phyloP scores from a whole-genome alignment of 2,329 filamentous ascomycete species.

The Sporothrix inflata region DNA sequence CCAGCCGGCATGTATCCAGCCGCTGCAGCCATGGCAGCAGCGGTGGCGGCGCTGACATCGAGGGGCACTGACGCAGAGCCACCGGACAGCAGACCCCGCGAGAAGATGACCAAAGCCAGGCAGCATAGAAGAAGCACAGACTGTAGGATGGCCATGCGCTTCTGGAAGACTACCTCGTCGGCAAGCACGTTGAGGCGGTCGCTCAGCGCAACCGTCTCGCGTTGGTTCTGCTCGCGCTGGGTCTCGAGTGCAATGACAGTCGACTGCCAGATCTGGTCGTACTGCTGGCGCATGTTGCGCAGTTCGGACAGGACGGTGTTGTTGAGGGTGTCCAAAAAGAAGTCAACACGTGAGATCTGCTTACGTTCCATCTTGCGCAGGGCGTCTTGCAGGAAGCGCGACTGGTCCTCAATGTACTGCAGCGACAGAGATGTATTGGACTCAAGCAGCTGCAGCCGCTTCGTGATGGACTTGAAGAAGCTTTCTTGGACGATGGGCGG shows the following conservation, averaged over 20 bases:
- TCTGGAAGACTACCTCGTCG: constrained; percentile 86
- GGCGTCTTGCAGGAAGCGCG: constrained; percentile 83
- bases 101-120: constrained; percentile 85
- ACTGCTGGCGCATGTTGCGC: constrained; percentile 76
- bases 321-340: constrained; percentile 85
- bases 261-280: constrained; percentile 95
- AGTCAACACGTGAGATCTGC: constrained; percentile 79
- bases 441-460: constrained; percentile 87
- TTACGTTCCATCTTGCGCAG: constrained; percentile 85
- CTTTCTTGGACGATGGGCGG: constrained; percentile 91
- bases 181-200: constrained; percentile 82
- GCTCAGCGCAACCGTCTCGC: constrained; percentile 81
- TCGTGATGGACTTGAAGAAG: constrained; percentile 96
- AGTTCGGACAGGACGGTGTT: constrained; percentile 82
- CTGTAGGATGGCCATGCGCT: constrained; percentile 92
- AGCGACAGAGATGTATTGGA: constrained; percentile 89
- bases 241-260: constrained; percentile 89
- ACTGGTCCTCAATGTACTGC: constrained; percentile 97
- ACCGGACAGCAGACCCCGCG: constrained; percentile 50
- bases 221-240: constrained; percentile 81
- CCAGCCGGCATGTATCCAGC: constrained; percentile 31
- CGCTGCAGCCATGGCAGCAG: constrained; percentile 29
- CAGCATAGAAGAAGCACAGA: constrained; percentile 85
- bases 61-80: background rate
- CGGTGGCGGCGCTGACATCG: background rate